phyloP scores from a whole-genome alignment of 2,329 filamentous ascomycete genomes.

The Uncinocarpus reesii region DNA sequence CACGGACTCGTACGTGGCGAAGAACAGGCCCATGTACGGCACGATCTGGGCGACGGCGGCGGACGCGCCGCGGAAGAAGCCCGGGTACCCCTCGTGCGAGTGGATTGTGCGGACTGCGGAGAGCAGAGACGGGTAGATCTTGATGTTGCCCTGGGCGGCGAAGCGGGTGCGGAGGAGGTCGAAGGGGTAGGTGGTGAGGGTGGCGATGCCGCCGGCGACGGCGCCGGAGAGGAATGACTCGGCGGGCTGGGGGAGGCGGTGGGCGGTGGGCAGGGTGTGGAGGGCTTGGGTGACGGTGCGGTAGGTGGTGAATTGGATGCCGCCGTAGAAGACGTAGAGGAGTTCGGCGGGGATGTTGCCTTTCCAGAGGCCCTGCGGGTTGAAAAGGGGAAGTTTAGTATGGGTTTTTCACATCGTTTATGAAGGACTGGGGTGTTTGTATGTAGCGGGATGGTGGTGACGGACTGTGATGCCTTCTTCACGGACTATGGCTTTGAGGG shows the following conservation, averaged over 20 bases:
- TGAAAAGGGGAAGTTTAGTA: not conserved
- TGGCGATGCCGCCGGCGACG: constrained; percentile 69
- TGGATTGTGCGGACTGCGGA: constrained; percentile 63
- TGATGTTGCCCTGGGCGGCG: constrained; percentile 77
- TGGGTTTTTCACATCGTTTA: not conserved
- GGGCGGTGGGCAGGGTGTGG: constrained; percentile 40
- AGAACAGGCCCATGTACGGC: constrained; percentile 96
- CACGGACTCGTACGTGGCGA: constrained; percentile 73
- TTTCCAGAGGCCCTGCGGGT: constrained; percentile 67
- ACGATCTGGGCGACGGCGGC: constrained; percentile 80
- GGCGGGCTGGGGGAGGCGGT: constrained; percentile 51
- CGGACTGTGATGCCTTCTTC: constrained; percentile 66
- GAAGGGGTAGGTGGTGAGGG: constrained; percentile 77
- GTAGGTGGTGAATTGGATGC: constrained; percentile 83
- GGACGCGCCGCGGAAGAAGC: constrained; percentile 79
- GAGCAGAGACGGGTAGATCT: constrained; percentile 64
- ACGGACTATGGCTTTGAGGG: constrained; percentile 62
- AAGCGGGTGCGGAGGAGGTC: constrained; percentile 90
- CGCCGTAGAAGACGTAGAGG: constrained; percentile 85
- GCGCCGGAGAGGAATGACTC: constrained; percentile 80
- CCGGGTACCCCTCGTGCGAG: constrained; percentile 59
- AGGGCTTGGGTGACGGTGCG: constrained; percentile 61
- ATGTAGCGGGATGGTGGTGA: not conserved
- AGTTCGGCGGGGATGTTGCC: constrained; percentile 93
- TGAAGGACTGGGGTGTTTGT: not conserved